phyloP scores from a whole-genome alignment of 192 early-diverging fungal species.

The Coemansia sp. region DNA sequence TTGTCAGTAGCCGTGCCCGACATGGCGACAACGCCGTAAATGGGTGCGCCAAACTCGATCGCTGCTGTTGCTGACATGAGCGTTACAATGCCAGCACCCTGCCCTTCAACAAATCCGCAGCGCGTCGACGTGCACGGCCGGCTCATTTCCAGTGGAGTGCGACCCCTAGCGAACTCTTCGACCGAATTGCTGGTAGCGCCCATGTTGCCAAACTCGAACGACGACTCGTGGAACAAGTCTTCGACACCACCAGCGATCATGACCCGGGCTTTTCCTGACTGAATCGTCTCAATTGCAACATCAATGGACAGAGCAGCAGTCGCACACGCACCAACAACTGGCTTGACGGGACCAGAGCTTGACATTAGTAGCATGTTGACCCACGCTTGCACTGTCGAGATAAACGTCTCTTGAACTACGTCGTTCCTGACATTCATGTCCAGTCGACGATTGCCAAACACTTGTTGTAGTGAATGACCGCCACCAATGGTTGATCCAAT shows the following conservation, averaged over 20 bases:
- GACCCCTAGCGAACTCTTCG: constrained; percentile 84
- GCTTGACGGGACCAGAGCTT: constrained; percentile 86
- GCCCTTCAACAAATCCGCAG: constrained; percentile 90
- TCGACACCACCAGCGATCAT: constrained; percentile 92
- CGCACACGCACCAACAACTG: constrained; percentile 83
- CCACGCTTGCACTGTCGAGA: constrained; percentile 96
- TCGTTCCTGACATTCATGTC: constrained; percentile 83
- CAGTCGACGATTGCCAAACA: constrained; percentile 73
- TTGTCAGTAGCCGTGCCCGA: constrained; percentile 93
- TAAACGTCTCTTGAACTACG: constrained; percentile 89
- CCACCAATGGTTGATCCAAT: constrained; percentile 91
- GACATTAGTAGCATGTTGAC: constrained; percentile 94
- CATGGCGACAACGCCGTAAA: constrained; percentile 88
- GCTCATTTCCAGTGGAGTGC: constrained; percentile 85
- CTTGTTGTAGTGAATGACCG: constrained; percentile 66
- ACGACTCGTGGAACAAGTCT: constrained; percentile 84
- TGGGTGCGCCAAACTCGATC: constrained; percentile 90
- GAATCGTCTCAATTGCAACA: constrained; percentile 85
- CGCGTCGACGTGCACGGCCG: constrained; percentile 90
- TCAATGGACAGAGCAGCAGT: constrained; percentile 92
- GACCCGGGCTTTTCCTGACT: constrained; percentile 88
- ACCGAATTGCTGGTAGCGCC: constrained; percentile 86
- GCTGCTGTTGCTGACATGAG: constrained; percentile 88
- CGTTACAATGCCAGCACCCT: constrained; percentile 87
- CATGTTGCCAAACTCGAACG: constrained; percentile 95